Percentiles rank a stretch among this genome's conserved stretches.
Evolutionary conservation across 1,284 basidiomycete genomes (phyloP).

Genomic region (Tilletia walkeri): DNA sequence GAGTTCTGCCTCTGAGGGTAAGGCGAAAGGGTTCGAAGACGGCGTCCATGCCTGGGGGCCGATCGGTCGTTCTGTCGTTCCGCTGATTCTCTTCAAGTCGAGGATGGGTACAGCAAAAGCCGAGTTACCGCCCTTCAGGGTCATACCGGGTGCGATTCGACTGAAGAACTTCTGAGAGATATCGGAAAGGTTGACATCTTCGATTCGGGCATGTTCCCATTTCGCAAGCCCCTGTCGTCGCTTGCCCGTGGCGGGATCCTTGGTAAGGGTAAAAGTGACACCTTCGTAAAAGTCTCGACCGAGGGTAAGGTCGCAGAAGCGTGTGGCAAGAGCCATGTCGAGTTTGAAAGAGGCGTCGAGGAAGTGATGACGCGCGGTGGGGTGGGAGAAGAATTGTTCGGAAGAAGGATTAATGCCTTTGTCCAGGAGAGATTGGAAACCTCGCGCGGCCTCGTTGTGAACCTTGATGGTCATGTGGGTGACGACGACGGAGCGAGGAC

Average conservation of each 20-base stretch:
- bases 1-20: constrained; percentile 51
- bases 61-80: not conserved
- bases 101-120: constrained; percentile 35
- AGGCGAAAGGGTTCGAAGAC: constrained; percentile 44
- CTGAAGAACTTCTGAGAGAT: constrained; percentile 42
- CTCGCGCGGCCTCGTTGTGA: not conserved
- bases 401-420: not conserved
- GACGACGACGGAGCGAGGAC: constrained; percentile 49
- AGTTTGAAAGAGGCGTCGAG: constrained; percentile 44
- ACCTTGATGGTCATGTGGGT: constrained; percentile 38
- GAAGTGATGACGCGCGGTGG: constrained; percentile 18
- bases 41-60: constrained; percentile 50
- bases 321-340: constrained; percentile 52
- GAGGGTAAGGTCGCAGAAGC: constrained; percentile 51
- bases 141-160: not conserved
- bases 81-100: not conserved
- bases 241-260: constrained; percentile 50
- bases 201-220: constrained; percentile 42
- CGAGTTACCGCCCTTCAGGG: not conserved
- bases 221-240: constrained; percentile 37
- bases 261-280: constrained; percentile 44
- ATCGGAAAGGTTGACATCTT: constrained; percentile 37
- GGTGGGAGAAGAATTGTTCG: not conserved
- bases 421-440: constrained; percentile 27
- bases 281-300: constrained; percentile 56